Conservation (phyloP, 257 asterid genomes). For the Solanum appendiculatum region DNA sequence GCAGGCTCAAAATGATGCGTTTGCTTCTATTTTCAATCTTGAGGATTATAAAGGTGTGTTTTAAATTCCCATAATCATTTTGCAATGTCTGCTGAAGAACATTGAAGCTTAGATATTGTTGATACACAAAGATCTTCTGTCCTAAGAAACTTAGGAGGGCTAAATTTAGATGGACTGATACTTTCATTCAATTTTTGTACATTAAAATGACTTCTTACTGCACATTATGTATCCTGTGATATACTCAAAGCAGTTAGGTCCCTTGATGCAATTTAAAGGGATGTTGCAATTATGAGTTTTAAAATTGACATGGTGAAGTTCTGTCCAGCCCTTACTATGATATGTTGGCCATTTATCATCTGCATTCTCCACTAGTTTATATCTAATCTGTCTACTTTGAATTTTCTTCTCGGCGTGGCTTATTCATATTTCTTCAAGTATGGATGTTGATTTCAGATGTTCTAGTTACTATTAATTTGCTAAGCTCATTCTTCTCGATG, state of each 20-base stretch:
- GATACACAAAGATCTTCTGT: not conserved
- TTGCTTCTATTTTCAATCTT: slow-evolving; percentile 76
- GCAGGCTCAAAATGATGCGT: slow-evolving; percentile 83
- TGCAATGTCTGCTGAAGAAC: not conserved
- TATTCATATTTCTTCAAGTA: not conserved
- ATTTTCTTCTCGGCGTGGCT: not conserved
- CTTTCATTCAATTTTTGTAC: not conserved
- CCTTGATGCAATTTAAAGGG: not conserved
- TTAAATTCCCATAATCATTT: not conserved
- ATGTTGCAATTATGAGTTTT: not conserved
- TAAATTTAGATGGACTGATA: not conserved
- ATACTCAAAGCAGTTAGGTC: not conserved
- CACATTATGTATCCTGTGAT: not conserved
- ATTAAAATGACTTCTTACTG: not conserved
- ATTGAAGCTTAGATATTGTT: not conserved
- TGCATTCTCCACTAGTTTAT: not conserved
- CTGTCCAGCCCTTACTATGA: not conserved
- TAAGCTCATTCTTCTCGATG: slow-evolving; percentile 8
- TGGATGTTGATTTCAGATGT: not conserved
- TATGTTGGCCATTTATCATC: not conserved
- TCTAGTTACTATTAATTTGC: not conserved
- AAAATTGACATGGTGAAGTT: not conserved
- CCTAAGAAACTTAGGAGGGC: not conserved
- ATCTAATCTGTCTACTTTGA: not conserved
- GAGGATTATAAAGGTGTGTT: slow-evolving; percentile 90